Evolutionary conservation across 73 alveolate species (phyloP), one percentile per base, ranked within the genome.

Genomic region (Paramecium sexaurelia): DNA sequence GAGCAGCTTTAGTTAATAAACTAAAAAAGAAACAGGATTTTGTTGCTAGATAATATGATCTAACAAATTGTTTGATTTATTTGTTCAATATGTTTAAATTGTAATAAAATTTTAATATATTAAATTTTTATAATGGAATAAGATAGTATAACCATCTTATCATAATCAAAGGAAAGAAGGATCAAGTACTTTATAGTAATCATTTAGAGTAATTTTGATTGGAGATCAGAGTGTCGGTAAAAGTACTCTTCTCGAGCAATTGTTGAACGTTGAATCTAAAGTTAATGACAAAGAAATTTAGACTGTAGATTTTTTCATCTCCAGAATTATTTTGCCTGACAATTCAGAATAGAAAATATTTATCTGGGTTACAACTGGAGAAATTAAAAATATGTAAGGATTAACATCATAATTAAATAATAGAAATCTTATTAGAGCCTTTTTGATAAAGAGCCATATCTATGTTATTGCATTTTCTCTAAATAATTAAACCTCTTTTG

Each of bases 221-320:
- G 90, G 90, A 24, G 90, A 78, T 40, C 15, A 78, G 8, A 29
- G 90, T 78, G 90, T 78, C 1, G 90, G 90, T 22, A 78, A 78
- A 45, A 41, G 75, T 33, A 41, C 2, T 2, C 55, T 78, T 10
- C 29, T 78, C 6, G 90, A 78, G 7, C 8, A 40, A n/a, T 11
- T 78, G 47, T 29, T 78, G n/a, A 78, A 78, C 24, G 55, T 78
- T 11, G 90, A 78, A 22, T 41, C 90, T 7, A 78, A 78, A 78
- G 68, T 78, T 7, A 78, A 78, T 78, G 90, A 78, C 29, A 78
- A 78, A 24, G 43, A 78, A 40, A 41, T 39, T 15, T 24, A 78
- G 20, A 37, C 90, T 41, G 90, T 78, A 1, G 90, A 78, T 45
- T 78, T 78, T 33, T 78, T 78, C 17, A 37, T 78, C 6, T 41